Evolutionary conservation across 805 yeast species (phyloP).

Genomic region (Wickerhamomyces strasburgensis): DNA sequence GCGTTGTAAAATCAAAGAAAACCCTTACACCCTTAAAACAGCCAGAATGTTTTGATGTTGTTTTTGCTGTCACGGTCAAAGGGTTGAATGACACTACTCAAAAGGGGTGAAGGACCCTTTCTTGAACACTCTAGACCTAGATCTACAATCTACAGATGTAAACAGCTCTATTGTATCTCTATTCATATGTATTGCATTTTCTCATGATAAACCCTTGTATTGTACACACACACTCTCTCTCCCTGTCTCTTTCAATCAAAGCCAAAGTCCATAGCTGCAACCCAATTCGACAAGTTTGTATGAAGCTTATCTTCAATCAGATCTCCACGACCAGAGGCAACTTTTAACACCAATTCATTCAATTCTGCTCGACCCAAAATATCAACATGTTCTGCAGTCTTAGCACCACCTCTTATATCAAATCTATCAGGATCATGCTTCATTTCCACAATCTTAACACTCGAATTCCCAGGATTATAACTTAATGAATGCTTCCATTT

Average conservation of each 20-base stretch:
- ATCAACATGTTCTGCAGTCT: slow-evolving; percentile 97
- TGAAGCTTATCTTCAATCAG: slow-evolving; percentile 53
- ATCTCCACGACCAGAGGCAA: slow-evolving; percentile 79
- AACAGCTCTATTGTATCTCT: no score
- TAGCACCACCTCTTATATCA: slow-evolving; percentile 95
- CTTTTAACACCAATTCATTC: slow-evolving; percentile 76
- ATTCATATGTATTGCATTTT: no score
- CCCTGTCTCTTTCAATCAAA: slow-evolving; percentile 11
- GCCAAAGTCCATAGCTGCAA: slow-evolving; percentile 27
- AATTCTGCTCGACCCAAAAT: slow-evolving; percentile 89
- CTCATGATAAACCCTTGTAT: no score
- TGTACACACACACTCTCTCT: no score
- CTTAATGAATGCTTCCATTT: slow-evolving; percentile 73
- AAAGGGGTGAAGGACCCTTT: no score
- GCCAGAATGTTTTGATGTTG: no score
- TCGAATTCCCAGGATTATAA: slow-evolving; percentile 73
- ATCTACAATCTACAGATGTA: no score
- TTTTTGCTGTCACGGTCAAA: no score
- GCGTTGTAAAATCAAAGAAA: background rate
- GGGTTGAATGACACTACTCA: no score
- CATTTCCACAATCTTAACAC: slow-evolving; percentile 83
- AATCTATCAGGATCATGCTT: slow-evolving; percentile 89
- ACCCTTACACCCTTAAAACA: no score
- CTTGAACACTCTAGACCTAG: no score
- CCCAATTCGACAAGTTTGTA: slow-evolving; percentile 62